phyloP scores from a whole-genome alignment of 2,329 filamentous ascomycete genomes.

The Fusarium xylarioides region DNA sequence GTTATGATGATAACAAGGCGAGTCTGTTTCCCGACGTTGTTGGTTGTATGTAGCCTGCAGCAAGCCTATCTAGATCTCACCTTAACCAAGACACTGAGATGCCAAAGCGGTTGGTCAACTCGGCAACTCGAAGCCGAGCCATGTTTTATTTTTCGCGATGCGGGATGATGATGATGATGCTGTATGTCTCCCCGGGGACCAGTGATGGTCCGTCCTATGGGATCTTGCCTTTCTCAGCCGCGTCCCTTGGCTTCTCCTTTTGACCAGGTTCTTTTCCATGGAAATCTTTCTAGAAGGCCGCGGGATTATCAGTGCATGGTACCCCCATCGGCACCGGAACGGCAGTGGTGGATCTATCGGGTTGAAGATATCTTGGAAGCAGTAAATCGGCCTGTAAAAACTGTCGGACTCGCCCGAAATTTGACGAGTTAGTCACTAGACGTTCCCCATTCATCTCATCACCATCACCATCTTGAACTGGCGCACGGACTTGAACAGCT shows the following conservation, averaged over 20 bases:
- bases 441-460: slow-evolving; percentile 19
- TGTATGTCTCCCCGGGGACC: neutral
- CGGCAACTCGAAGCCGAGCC: slow-evolving; percentile 26
- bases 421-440: neutral
- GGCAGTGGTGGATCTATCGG: slow-evolving; percentile 6
- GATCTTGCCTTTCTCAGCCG: neutral
- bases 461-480: neutral
- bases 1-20: slow-evolving; percentile 20
- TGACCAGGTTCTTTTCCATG: slow-evolving; percentile 13
- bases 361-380: neutral
- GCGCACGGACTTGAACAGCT: slow-evolving; percentile 21
- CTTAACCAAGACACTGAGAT: neutral
- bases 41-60: neutral
- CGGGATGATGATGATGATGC: slow-evolving; percentile 13
- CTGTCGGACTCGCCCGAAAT: slow-evolving; percentile 9
- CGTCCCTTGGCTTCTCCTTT: neutral
- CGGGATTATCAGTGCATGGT: slow-evolving; percentile 23
- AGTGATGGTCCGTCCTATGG: slow-evolving; percentile 12
- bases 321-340: slow-evolving; percentile 32
- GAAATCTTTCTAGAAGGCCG: slow-evolving; percentile 36
- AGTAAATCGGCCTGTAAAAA: neutral
- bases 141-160: slow-evolving; percentile 3
- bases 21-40: slow-evolving; percentile 11
- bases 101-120: slow-evolving; percentile 17
- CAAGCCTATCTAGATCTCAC: slow-evolving; percentile 2